Conservation (phyloP, 148 eudicot genomes). For the Camellia sinensis region DNA sequence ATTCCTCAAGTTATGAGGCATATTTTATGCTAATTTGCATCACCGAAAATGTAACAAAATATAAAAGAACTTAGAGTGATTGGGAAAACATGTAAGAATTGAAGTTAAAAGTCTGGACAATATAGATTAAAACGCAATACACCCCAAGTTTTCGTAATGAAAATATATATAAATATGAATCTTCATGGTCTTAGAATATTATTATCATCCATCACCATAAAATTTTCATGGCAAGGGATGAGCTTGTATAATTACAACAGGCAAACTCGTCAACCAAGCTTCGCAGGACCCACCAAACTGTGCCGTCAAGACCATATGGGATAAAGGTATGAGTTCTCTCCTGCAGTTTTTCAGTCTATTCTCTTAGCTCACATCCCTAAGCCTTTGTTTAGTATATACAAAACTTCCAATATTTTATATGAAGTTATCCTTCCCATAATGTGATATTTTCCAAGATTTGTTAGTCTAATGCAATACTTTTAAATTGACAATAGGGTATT, state of each 20-base stretch:
- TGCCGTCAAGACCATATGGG: not conserved
- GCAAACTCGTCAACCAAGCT: not conserved
- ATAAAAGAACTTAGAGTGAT: not conserved
- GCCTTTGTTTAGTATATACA: not conserved
- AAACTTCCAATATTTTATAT: not conserved
- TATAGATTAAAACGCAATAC: not conserved
- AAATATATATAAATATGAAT: not conserved
- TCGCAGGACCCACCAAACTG: not conserved
- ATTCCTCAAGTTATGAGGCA: not conserved
- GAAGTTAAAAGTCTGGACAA: not conserved
- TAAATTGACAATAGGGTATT: not conserved
- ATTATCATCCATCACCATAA: not conserved
- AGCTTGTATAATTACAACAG: not conserved
- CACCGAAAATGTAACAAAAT: not conserved
- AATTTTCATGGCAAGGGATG: not conserved
- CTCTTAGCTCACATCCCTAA: too few species aligned
- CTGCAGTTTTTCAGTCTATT: not conserved
- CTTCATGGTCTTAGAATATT: not conserved
- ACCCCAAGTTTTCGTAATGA: not conserved
- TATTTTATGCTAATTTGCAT: slow-evolving; percentile 1
- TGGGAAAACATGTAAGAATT: not conserved
- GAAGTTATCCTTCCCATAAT: not conserved
- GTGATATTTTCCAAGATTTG: not conserved
- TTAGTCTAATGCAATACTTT: not conserved
- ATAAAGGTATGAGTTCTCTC: not conserved